Base-by-base conservation (phyloP, 2,329 filamentous ascomycete species). In the Bipolaris cookei region DNA sequence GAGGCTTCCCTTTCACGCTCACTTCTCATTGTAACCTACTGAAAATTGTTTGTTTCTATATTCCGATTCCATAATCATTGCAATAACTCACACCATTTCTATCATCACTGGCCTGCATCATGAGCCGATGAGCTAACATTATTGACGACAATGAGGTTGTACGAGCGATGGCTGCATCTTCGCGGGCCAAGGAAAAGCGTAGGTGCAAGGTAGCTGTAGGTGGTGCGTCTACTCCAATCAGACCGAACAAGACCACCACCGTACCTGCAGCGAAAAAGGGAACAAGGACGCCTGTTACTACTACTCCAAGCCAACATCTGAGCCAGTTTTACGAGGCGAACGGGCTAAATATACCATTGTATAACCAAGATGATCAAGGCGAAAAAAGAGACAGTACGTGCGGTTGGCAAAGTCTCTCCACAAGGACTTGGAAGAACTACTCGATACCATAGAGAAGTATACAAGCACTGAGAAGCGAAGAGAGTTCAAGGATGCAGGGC, bases 391-490 rank as follows among this genome's bases (percentile, higher is more conserved):
- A 11, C 37, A 35, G 32, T 37, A 63, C 20, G 63, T 65, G 32
- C 62, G 63, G 34, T 23, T 47, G 8, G 58, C 48, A 14, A 50
- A 20, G 38, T 48, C 32, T 30, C 51, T 54, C 21, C 30, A 54
- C 23, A 54, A 61, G 46, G 44, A 30, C 18, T 52, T 42, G 4
- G 52, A 61, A 1, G 13, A 49, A 3, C 28, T 69, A 4, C 43
- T 61, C 4, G 38, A 54, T 2, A 63, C 65, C 7, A 58, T 67
- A 5, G 45, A 59, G n/a, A 51, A 59, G 14, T 65, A 63, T 45
- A 55, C 54, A 11, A 58, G 61, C 14, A 49, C 52, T 2, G 54
- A 25, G 1, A 63, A 63, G 28, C 60, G 42, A 4, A 50, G 20
- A 13, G 44, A 51, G 18, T 11, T 25, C n/a, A n/a, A n/a, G n/a